A percentile compares a stretch with the other conserved stretches of the same genome.
Conservation (phyloP, 2,329 filamentous ascomycete species). For the Colletotrichum chrysophilum region DNA sequence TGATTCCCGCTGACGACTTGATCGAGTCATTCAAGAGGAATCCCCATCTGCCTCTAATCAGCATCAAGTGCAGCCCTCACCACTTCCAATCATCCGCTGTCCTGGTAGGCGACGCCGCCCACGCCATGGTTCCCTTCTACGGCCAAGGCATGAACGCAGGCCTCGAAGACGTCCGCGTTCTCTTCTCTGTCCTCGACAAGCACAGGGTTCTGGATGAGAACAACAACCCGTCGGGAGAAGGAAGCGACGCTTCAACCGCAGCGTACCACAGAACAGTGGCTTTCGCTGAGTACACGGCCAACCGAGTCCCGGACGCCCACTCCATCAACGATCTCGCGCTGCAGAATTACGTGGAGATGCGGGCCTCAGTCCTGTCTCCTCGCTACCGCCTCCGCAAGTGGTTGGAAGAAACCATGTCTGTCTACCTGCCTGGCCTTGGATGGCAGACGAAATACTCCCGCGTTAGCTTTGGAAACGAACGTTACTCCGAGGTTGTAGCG, state of each 20-base stretch:
- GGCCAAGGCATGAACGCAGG: constrained; percentile 98
- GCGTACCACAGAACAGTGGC: constrained; percentile 70
- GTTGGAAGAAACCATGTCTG: constrained; percentile 82
- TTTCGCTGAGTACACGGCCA: constrained; percentile 75
- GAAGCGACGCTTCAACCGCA: constrained; percentile 55
- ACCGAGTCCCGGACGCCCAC: constrained; percentile 79
- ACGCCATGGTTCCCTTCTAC: constrained; percentile 98
- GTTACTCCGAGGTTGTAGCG: constrained; percentile 82
- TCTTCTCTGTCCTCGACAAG: constrained; percentile 83
- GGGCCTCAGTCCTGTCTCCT: constrained; percentile 78
- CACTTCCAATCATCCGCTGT: constrained; percentile 80
- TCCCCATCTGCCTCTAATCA: constrained; percentile 91
- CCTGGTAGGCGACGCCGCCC: constrained; percentile 91
- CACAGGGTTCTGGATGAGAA: constrained; percentile 54
- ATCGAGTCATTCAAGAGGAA: constrained; percentile 78
- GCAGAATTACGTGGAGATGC: constrained; percentile 94
- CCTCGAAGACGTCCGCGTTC: constrained; percentile 88
- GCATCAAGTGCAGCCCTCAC: constrained; percentile 89
- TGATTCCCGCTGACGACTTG: constrained; percentile 73
- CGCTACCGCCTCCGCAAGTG: constrained; percentile 83
- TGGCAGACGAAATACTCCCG: constrained; percentile 94
- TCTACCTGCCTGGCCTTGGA: constrained; percentile 76
- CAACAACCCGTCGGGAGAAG: constrained; percentile 41
- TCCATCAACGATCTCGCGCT: constrained; percentile 93
- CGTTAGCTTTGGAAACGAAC: constrained; percentile 91